Percentiles rank a stretch among this genome's conserved stretches.
phyloP scores from a whole-genome alignment of 495 filamentous ascomycete species.

The Choiromyces venosus region DNA sequence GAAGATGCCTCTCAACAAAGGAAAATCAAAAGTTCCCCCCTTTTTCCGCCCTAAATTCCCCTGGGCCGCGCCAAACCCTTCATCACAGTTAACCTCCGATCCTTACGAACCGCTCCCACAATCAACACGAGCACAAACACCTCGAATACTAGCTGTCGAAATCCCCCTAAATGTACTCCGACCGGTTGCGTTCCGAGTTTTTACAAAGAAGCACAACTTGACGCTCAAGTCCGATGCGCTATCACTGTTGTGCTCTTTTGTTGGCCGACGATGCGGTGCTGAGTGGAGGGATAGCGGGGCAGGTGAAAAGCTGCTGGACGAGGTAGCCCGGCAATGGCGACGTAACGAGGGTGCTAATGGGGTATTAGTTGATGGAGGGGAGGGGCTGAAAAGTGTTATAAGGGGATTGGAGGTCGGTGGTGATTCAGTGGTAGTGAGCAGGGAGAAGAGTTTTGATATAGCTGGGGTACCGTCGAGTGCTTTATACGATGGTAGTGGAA shows the following conservation, averaged over 20 bases:
- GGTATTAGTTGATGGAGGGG: slow-evolving; percentile 81
- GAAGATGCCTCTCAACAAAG: background rate
- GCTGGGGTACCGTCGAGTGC: slow-evolving; percentile 25
- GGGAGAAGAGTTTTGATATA: slow-evolving; percentile 56
- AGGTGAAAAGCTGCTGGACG: slow-evolving; percentile 85
- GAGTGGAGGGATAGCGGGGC: slow-evolving; percentile 95
- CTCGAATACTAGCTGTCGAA: slow-evolving; percentile 77
- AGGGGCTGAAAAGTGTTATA: slow-evolving; percentile 72
- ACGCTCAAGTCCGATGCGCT: slow-evolving; percentile 86
- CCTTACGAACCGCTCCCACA: slow-evolving; percentile 40
- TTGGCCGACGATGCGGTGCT: slow-evolving; percentile 86
- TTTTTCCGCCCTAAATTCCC: slow-evolving; percentile 41
- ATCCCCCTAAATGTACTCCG: slow-evolving; percentile 81
- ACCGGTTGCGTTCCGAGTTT: slow-evolving; percentile 88
- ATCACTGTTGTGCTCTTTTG: slow-evolving; percentile 74
- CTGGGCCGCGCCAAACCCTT: slow-evolving; percentile 4
- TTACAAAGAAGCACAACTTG: slow-evolving; percentile 95
- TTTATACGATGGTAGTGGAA: slow-evolving; percentile 19
- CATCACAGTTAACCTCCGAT: slow-evolving; percentile 30
- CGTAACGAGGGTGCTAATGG: slow-evolving; percentile 58
- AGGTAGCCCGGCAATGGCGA: slow-evolving; percentile 86
- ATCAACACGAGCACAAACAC: slow-evolving; percentile 48
- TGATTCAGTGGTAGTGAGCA: slow-evolving; percentile 45
- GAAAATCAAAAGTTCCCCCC: slow-evolving; percentile 17
- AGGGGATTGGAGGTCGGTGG: slow-evolving; percentile 61